Base-by-base conservation (phyloP, 805 yeast species). In the Kazachstania africana region DNA sequence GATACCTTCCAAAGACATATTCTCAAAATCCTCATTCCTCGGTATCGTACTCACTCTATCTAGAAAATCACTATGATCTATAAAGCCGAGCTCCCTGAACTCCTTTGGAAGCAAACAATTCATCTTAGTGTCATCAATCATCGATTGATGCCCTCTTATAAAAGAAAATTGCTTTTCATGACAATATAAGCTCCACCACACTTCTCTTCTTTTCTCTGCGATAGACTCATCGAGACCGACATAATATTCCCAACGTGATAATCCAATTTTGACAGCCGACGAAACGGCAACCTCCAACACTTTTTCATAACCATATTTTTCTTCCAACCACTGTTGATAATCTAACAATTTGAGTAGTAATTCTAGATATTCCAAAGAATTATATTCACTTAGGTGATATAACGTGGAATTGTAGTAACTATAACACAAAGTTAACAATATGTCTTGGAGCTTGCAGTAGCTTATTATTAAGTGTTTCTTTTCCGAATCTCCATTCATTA, bases 231-330 rank as follows among this genome's bases (percentile, higher is more conserved):
- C 48, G 19, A 50, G 30, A 3, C 55, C 57, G 12, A 50, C 50
- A 34, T 51, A 53, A 34, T 39, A 49, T 29, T 55, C 60, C 59
- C 59, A 55, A 24, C 55, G 45, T 12, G 44, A 36, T 4, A 53
- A 37, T 2, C 59, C 60, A 24, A 45, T 26, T 16, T 36, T 41
- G 10, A 33, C 32, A 6, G 57, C 52, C 29, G 42, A 42, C 24
- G 43, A 38, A 8, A 45, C 27, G 3, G 52, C 52, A 18, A 45
- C 40, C 2, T 37, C 42, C 9, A 50, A 29, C 3, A 48, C 48
- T 33, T 43, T 50, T 21, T 44, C 49, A 31, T 37, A 40, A 1
- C 48, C 51, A 29, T 41, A 47, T 21, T 28, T 26, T 26, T 51
- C 55, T n/a, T 45, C 46, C 10, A 49, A 23, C 54, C 55, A 46